Evolutionary conservation across 768 basidiomycete genomes (phyloP).

Genomic region (Lentinula guzmanii): DNA sequence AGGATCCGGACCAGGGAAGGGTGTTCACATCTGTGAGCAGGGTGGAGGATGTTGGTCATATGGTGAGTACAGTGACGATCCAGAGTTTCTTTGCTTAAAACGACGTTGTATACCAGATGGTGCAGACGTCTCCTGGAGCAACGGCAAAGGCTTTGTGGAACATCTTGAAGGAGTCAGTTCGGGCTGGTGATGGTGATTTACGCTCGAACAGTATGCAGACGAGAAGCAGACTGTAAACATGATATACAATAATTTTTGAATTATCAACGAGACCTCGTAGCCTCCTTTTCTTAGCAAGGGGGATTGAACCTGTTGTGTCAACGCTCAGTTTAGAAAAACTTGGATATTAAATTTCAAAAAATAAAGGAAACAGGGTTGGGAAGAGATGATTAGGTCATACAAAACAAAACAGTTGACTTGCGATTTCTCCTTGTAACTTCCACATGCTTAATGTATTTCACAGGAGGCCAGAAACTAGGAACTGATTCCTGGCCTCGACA

Average conservation of each 20-base stretch:
- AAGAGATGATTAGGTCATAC: background rate
- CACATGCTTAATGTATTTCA: slow-evolving; percentile 2
- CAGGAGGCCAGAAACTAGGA: slow-evolving; percentile 1
- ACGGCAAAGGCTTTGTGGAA: slow-evolving; percentile 2
- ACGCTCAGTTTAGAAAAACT: no score
- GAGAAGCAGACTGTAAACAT: background rate
- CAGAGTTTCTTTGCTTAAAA: background rate
- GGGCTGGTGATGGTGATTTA: background rate
- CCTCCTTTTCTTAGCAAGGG: no score
- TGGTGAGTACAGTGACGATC: background rate
- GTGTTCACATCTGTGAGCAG: slow-evolving; percentile 6
- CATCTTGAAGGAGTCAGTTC: background rate
- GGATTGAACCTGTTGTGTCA: no score
- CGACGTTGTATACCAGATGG: background rate
- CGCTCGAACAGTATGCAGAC: no score
- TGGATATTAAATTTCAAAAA: no score
- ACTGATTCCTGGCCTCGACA: slow-evolving; percentile 2
- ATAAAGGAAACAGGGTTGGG: no score
- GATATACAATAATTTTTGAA: no score
- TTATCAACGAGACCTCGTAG: no score
- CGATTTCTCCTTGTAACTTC: background rate
- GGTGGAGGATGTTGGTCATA: slow-evolving; percentile 3
- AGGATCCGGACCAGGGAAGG: slow-evolving; percentile 2
- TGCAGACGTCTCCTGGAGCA: background rate
- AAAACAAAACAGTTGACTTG: no score